phyloP scores from a whole-genome alignment of 1,284 basidiomycete species.

The Quambalaria eucalypti region DNA sequence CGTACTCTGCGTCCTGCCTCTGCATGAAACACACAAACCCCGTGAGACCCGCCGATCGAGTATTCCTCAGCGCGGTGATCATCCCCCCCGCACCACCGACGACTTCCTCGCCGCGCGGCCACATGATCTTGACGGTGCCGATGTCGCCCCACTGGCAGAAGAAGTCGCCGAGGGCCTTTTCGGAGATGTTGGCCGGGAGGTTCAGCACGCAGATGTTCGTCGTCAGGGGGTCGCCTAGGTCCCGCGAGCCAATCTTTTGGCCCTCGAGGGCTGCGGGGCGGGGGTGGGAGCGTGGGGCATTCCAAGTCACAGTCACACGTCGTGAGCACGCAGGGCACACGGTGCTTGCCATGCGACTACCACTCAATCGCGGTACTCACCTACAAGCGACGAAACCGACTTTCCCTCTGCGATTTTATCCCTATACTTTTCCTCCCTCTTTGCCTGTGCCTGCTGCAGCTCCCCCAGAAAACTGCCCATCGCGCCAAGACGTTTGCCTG shows the following conservation, averaged over 20 bases:
- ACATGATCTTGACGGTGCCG: constrained; percentile 50
- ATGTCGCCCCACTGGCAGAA: constrained; percentile 59
- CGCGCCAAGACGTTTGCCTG: constrained; percentile 17
- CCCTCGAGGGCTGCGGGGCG: constrained; percentile 57
- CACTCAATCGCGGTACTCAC: not conserved
- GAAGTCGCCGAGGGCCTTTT: constrained; percentile 71
- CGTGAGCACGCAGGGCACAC: not conserved
- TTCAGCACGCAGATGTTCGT: constrained; percentile 84
- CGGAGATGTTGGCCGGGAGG: constrained; percentile 72
- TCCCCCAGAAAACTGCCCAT: constrained; percentile 30
- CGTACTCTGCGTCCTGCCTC: constrained; percentile 75
- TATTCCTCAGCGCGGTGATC: constrained; percentile 61
- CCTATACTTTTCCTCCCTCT: constrained; percentile 70
- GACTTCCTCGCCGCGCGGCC: constrained; percentile 22
- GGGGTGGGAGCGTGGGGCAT: no score
- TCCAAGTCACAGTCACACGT: no score
- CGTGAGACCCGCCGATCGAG: constrained; percentile 65
- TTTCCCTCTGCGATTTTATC: constrained; percentile 50
- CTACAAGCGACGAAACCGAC: constrained; percentile 66
- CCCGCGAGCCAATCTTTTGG: constrained; percentile 70
- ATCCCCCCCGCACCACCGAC: constrained; percentile 54
- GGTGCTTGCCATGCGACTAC: not conserved
- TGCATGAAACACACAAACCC: constrained; percentile 96
- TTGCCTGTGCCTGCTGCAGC: constrained; percentile 61
- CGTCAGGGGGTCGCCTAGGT: constrained; percentile 73